Evolutionary conservation across 352 stramenopile species (phyloP).

Genomic region (Aphanomyces euteiches): DNA sequence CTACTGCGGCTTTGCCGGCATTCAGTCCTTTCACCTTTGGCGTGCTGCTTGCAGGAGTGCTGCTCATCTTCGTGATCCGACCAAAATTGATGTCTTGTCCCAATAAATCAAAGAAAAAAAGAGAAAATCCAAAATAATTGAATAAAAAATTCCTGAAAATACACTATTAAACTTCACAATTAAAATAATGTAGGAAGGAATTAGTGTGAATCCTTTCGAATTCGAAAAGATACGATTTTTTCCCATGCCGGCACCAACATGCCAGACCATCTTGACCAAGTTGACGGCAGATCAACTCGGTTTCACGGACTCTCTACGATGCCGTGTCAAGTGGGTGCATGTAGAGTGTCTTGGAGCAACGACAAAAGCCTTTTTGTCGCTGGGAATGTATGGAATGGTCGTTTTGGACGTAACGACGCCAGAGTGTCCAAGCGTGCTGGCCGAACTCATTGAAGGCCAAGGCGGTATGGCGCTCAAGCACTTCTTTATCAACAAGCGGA

Average conservation of each 20-base stretch:
- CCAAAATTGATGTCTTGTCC: too few species aligned
- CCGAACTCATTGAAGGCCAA: conserved; percentile 27
- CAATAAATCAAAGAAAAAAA: too few species aligned
- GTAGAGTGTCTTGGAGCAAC: conserved; percentile 10
- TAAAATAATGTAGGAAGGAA: background rate
- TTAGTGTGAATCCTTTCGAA: background rate
- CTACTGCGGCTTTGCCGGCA: background rate
- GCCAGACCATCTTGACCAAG: background rate
- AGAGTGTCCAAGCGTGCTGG: conserved; percentile 11
- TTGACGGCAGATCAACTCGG: background rate
- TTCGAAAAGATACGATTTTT: conserved; percentile 9
- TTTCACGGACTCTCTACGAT: background rate
- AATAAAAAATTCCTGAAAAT: too few species aligned
- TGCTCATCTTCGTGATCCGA: too few species aligned
- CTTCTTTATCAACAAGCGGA: conserved; percentile 26
- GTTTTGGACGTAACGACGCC: conserved; percentile 22
- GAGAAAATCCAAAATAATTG: too few species aligned
- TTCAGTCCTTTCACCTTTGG: conserved; percentile 10
- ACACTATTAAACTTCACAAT: too few species aligned
- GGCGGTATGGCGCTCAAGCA: conserved; percentile 28
- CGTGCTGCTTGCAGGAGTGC: background rate
- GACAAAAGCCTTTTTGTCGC: conserved; percentile 26
- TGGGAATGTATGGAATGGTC: conserved; percentile 20
- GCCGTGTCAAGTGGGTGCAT: conserved; percentile 27
- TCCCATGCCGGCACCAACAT: background rate